Base-by-base conservation (phyloP, 768 basidiomycete genomes). In the Tylopilus sp. region DNA sequence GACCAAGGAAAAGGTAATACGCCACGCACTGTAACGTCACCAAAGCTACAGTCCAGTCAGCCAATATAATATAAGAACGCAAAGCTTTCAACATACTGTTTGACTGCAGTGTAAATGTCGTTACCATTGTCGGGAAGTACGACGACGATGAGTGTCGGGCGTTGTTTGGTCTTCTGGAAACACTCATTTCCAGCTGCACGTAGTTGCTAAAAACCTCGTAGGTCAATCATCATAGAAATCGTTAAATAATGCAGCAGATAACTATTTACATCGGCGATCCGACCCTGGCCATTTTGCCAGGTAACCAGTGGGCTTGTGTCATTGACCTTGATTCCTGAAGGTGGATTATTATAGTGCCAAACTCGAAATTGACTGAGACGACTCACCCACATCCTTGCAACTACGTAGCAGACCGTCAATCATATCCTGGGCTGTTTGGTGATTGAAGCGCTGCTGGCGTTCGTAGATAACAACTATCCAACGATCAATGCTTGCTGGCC, bases 381-480 rank as follows among this genome's bases (percentile, higher is more conserved):
- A 72, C 85, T 63, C 60, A 84, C 88, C 88, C 40, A 87, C 85
- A 30, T 78, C 76, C 12, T 38, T 61, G 58, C 81, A 84, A 21
- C 77, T 72, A 9, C 63, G 59, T 2, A 80, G 58, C 6, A 91
- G 64, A 0, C 82, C 82, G 22, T 62, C 53, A 24, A 85, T 77
- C 77, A 87, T 80, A 21, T 83, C 80, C 16, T 75, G 54, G 0
- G 77, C 82, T 0, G 72, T 66, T n/a, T 69, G 59, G 6, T 75
- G 68, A 37, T 64, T 68, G 66, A 92, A 89, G 17, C 86, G 79
- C 25, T 71, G 65, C 26, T 78, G 71, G 19, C 78, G 75, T 65
- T 91, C 89, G 56, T 84, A 91, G 24, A 89, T 61, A 8, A 87
- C 76, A 4, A 91, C 71, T 28, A 78, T 76, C 85, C 87, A 90